Evolutionary conservation across 2,329 filamentous ascomycete genomes (phyloP), one percentile per base, ranked within the genome.

Genomic region (Macrophomina phaseolina): DNA sequence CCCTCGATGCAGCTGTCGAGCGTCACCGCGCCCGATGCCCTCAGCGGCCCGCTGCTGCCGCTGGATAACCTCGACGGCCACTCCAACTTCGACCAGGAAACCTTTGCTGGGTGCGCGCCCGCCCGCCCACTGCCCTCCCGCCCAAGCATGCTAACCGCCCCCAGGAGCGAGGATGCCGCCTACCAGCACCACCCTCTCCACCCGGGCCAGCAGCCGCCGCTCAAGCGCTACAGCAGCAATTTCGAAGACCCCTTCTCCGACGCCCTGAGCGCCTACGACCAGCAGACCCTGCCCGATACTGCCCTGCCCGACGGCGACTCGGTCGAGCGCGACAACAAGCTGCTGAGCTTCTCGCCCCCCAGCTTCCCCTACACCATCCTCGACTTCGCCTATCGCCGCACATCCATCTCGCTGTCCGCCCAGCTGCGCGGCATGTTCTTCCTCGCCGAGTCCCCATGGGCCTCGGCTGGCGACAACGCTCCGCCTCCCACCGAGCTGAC

Each of bases 351-450:
- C 77, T 82, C 80, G 1, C 72, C 78, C n/a, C 83, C 83, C 5
- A 73, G 71, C 46, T 77, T 82, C 58, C 77, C 87, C 64, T 89
- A 87, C 42, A 85, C 85, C 4, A 80, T 92, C 7, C 78, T 93
- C 58, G 90, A 92, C 71, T 90, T 90, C 69, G 79, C 83, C 6
- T 89, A 87, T 63, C 84, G 89, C 60, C 83, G 86, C 67, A 86
- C 86, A 36, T 88, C 91, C 65, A 82, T 91, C 11, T 84, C 81
- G 71, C 89, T 94, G 83, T 85, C 85, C 28, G 91, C 91, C 16
- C 91, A 94, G 80, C 87, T 94, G 36, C 91, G 94, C 75, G 91
- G 91, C 81, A 94, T 94, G 91, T 94, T 94, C 82, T 94, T 94
- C 77, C 83, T 94, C 38, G 93, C 91, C 36, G 91, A 94, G 76